Percentiles rank a stretch among this genome's conserved stretches.
These are phyloP conservation scores for Auricularia sp. DNA, from an alignment of 768 basidiomycete species.

Conservation along the genomic window DNA sequence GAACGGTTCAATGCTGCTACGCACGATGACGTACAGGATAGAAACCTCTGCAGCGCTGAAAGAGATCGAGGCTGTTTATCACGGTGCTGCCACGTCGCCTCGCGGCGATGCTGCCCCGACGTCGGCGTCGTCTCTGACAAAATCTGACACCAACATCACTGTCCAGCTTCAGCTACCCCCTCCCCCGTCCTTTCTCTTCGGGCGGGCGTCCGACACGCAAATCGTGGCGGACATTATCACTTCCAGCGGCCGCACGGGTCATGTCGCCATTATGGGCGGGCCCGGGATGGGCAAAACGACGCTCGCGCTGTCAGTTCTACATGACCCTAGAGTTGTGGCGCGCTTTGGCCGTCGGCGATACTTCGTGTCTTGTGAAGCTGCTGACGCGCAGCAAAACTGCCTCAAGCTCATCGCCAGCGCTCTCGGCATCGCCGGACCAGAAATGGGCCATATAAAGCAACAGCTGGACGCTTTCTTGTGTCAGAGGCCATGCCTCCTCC, in stretches of 20 bases:
- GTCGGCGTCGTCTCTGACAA: too few relatives aligned
- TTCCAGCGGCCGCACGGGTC: not conserved
- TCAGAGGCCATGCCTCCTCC: slow-evolving; percentile 10
- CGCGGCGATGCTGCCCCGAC: not conserved
- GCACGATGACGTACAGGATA: not conserved
- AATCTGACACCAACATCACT: too few relatives aligned
- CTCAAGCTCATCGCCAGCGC: not conserved
- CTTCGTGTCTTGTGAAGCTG: slow-evolving; percentile 26
- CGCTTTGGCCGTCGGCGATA: slow-evolving; percentile 18
- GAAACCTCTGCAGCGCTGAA: not conserved
- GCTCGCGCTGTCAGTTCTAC: slow-evolving; percentile 24
- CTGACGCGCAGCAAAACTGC: not conserved
- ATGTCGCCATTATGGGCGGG: slow-evolving; percentile 14
- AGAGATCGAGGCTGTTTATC: not conserved
- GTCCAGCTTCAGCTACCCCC: not conserved
- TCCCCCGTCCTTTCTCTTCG: not conserved
- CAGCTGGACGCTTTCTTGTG: not conserved
- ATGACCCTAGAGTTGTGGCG: slow-evolving; percentile 14
- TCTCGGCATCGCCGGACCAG: not conserved
- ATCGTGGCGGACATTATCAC: not conserved
- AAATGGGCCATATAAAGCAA: not conserved
- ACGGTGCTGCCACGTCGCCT: too few relatives aligned
- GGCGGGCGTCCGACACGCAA: not conserved
- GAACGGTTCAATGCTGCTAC: not conserved
- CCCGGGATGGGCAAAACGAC: slow-evolving; percentile 35